Percentiles rank a stretch among this genome's conserved stretches.
These are phyloP conservation scores for Mycena polygramma DNA, from an alignment of 768 basidiomycete species.

Conservation along the genomic window DNA sequence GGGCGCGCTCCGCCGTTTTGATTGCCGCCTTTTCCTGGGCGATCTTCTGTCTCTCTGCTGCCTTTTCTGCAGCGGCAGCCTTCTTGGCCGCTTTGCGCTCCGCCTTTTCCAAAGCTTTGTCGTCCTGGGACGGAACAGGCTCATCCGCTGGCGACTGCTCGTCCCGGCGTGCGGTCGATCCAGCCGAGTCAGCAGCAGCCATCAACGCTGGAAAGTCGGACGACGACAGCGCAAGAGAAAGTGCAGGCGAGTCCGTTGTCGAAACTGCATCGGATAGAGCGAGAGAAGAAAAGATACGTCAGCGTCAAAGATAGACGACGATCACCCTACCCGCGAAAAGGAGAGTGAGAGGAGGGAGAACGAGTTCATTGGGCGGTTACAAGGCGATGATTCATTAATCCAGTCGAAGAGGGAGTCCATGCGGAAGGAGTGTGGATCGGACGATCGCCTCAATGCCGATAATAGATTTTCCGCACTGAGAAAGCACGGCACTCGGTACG, in stretches of 20 bases:
- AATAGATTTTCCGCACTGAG: conserved; percentile 86
- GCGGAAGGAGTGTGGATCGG: conserved; percentile 52
- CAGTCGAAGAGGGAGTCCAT: conserved; percentile 55
- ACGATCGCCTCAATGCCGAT: conserved; percentile 73
- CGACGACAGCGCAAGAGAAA: conserved; percentile 71
- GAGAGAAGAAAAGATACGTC: conserved; percentile 55
- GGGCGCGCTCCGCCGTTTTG: conserved; percentile 68
- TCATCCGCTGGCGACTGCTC: conserved; percentile 51
- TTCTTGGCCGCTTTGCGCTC: conserved; percentile 77
- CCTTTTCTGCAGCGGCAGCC: conserved; percentile 71
- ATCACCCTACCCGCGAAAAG: conserved; percentile 57
- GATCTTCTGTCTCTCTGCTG: conserved; percentile 68
- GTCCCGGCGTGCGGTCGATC: conserved; percentile 46
- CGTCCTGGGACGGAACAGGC: conserved; percentile 43
- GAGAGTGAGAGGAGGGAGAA: conserved; percentile 60
- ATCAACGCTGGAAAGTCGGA: conserved; percentile 82
- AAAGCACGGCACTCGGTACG: conserved; percentile 92
- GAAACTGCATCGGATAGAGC: conserved; percentile 56
- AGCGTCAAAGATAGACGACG: conserved; percentile 67
- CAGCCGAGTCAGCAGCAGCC: conserved; percentile 47
- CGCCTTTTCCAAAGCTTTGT: conserved; percentile 66
- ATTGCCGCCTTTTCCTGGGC: conserved; percentile 71
- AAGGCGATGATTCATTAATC: conserved; percentile 49
- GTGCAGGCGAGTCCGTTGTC: conserved; percentile 58
- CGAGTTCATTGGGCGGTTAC: conserved; percentile 46